phyloP scores from a whole-genome alignment of 2,329 filamentous ascomycete species.

The Verticillium dahliae region DNA sequence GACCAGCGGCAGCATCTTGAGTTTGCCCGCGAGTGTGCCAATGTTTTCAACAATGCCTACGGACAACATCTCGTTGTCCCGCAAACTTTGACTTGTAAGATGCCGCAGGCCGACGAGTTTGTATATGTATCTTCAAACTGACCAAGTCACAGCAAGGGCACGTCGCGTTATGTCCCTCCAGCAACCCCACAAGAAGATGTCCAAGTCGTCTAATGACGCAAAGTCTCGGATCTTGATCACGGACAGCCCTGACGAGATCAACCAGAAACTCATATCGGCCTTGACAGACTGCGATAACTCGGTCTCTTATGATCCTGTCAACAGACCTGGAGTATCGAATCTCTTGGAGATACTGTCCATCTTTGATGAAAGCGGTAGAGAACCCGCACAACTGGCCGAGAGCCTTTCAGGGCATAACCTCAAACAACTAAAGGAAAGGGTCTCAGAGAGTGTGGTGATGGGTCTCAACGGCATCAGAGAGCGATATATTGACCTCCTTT shows the following conservation, averaged over 20 bases:
- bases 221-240: conserved; percentile 79
- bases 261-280: conserved; percentile 63
- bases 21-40: conserved; percentile 79
- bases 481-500: conserved; percentile 47
- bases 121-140: not conserved
- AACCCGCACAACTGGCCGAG: conserved; percentile 31
- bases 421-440: conserved; percentile 39
- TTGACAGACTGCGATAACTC: conserved; percentile 65
- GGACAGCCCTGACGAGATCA: conserved; percentile 58
- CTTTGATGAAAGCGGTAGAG: conserved; percentile 43
- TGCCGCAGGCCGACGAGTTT: not conserved
- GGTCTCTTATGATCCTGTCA: conserved; percentile 65
- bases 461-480: conserved; percentile 49
- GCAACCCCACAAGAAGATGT: conserved; percentile 81
- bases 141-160: conserved; percentile 51
- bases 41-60: conserved; percentile 77
- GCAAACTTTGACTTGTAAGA: conserved; percentile 63
- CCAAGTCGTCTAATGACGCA: conserved; percentile 70
- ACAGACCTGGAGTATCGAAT: conserved; percentile 80
- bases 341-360: conserved; percentile 74
- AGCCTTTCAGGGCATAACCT: conserved; percentile 29
- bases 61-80: conserved; percentile 59
- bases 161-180: conserved; percentile 87
- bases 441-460: conserved; percentile 49
- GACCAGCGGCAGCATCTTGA: conserved; percentile 94